Conservation (phyloP, 306 rosid species). For the Cucurbita pepo region DNA sequence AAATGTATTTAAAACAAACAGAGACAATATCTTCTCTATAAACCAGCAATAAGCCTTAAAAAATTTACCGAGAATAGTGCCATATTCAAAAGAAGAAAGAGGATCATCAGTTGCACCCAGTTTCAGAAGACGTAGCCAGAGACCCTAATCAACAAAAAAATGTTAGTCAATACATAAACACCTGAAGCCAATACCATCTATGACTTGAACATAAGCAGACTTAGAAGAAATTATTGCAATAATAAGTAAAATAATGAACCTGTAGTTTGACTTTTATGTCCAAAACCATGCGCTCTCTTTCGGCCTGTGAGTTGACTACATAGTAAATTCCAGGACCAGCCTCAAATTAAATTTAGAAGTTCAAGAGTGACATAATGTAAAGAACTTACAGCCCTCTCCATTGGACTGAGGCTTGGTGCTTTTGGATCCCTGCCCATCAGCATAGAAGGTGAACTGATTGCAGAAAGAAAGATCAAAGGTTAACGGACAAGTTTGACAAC, state of each 20-base stretch:
- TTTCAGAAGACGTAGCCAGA: constrained; percentile 94
- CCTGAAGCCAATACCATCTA: not conserved
- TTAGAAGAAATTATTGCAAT: not conserved
- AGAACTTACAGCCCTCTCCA: constrained; percentile 32
- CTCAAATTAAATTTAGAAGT: too few species aligned
- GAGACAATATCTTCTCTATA: not conserved
- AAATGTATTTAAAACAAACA: constrained; percentile 1
- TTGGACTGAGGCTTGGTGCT: constrained; percentile 64
- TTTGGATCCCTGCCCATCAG: constrained; percentile 53
- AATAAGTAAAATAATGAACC: constrained; percentile 27
- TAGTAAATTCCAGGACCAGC: too few species aligned
- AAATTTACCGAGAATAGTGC: constrained; percentile 81
- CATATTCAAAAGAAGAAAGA: constrained; percentile 96
- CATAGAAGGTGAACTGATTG: constrained; percentile 36
- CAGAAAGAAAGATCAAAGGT: constrained; percentile 10
- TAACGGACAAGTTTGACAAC: constrained; percentile 9
- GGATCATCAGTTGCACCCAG: constrained; percentile 95
- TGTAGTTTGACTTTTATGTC: constrained; percentile 95
- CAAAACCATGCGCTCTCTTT: constrained; percentile 94
- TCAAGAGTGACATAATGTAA: too few species aligned
- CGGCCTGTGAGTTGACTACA: constrained; percentile 40
- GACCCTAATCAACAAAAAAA: constrained; percentile 48
- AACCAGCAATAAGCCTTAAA: constrained; percentile 12
- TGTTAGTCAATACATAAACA: not conserved
- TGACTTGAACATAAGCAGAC: not conserved